Evolutionary conservation across 2,329 filamentous ascomycete species (phyloP), one percentile per base, ranked within the genome.

Genomic region (Metarhizium guizhouense): DNA sequence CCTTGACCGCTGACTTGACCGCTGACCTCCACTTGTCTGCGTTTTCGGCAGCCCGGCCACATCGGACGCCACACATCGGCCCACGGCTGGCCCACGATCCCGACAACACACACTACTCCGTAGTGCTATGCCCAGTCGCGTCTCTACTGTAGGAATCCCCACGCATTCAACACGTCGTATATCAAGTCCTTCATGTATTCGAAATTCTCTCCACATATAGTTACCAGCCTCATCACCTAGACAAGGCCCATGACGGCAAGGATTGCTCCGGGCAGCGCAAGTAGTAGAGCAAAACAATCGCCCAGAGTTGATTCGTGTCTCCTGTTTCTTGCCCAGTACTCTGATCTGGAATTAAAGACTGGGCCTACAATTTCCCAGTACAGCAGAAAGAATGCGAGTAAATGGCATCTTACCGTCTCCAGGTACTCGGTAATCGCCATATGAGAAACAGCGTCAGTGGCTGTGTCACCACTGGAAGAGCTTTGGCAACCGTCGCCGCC

Each of bases 291-390:
- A 14, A 62, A 52, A 38, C 57, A 60, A 51, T 70, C 66, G 48
- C 53, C 51, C 57, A 64, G 58, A 2, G 62, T 65, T 36, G 58
- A 54, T 47, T 65, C 56, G 20, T 63, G 54, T 38, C 55, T 63
- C 16, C 57, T 59, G 30, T 63, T 60, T 42, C 63, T 59, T 54
- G 60, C 54, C 69, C 72, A 71, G 54, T 71, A 64, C 36, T 67
- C 62, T 32, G 74, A 76, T 2, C 65, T 59, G 7, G 61, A 58
- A 60, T 74, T 62, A 56, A 77, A 73, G 13, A 75, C 70, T 2
- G 73, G 74, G 51, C 61, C 61, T 16, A 76, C 66, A 13, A 69
- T 57, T 45, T 54, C 56, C 70, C 66, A 74, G 62, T 74, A 76
- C 32, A 66, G 47, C n/a, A 47, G 43, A 40, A 53, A 54, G 16